Base-by-base conservation (phyloP, 129 eudicot species). In the Saussurea involucrata region DNA sequence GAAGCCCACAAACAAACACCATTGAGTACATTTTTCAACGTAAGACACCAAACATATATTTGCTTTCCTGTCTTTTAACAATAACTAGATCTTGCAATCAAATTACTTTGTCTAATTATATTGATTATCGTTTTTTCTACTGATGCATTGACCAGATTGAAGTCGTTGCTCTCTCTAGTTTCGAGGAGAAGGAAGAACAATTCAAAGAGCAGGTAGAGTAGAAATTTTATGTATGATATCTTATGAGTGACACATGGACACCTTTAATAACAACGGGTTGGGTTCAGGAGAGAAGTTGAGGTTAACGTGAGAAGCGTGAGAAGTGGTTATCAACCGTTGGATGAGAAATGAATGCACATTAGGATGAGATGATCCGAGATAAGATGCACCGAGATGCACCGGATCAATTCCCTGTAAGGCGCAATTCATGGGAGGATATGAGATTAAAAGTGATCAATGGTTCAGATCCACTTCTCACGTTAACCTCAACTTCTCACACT, bases 1-100 rank as follows among this genome's bases (percentile, higher is more conserved):
- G 91, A 89, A 81, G 98, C 91, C 72, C 96, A 91, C 90, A 91
- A 88, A 77, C 91, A 95, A 46, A 95, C 98, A 42, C 98, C 98
- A 10, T 46, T 95, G 64, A 95, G 97, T 85, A 96, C 89, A 65
- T 95, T 95, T 86, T 95, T 95, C 71, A 95, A 91, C 86, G 96
- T 95, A 85, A 95, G 97, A 63, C 13, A 28, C 61, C 6, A 7
- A 53, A 58, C 70, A 63, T 32, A 63, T 32, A 25, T 31, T 67
- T 10, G 46, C 24, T 63, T 68, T 27, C 37, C 32, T 57, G 32
- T 40, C 66, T 28, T 71, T 13, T n/a, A 60, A 9, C 22, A 31
- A 8, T 22, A 53, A 17, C 61, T 53, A 53, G 61, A 53, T 53
- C 8, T 53, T 53, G 21, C 61, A 53, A n/a, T 63, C 24, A 44